Evolutionary conservation across 495 filamentous ascomycete genomes (phyloP), one percentile per base, ranked within the genome.

Genomic region (Penicillium angulare): DNA sequence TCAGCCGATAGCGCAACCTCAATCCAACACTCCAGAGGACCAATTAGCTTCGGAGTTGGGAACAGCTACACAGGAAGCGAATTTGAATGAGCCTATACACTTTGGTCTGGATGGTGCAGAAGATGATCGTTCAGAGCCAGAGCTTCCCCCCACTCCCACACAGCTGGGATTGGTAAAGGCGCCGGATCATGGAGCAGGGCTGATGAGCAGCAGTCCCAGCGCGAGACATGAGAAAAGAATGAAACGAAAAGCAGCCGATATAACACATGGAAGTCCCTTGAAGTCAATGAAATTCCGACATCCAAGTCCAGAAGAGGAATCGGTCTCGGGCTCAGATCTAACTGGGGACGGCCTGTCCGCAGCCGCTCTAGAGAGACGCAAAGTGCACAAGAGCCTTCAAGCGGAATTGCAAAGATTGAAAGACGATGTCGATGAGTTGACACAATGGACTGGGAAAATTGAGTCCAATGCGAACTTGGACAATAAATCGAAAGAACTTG

Each of bases 131-230:
- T 47, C 70, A 15, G 86, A 90, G 55, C 86, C 85, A 7, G 84
- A 87, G 29, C 71, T 90, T 18, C 87, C 86, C 7, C 85, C 85
- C 8, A 89, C 86, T 3, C 86, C 86, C 16, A 82, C 81, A 24
- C 78, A 85, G 48, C 57, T 76, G 32, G 81, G 82, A 3, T 66
- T 85, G 46, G 79, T 76, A 50, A 65, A 61, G 33, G 70, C 67
- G 5, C 68, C 66, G 1, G 67, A 67, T 36, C 69, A 69, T 32
- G 59, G 62, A 1, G 67, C 52, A 52, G 67, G 66, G 9, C 50
- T 70, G 8, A 35, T 74, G 29, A 77, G 73, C 44, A 76, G 73
- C 49, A 78, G 72, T 38, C 74, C 76, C 4, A 74, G 61, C 45
- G 49, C 61, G 33, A 67, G 67, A 48, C 60, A 64, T 45, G 62